Percentiles rank a stretch among this genome's conserved stretches.
phyloP scores from a whole-genome alignment of 164 flowering plant genomes.

The Liquidambar formosana region DNA sequence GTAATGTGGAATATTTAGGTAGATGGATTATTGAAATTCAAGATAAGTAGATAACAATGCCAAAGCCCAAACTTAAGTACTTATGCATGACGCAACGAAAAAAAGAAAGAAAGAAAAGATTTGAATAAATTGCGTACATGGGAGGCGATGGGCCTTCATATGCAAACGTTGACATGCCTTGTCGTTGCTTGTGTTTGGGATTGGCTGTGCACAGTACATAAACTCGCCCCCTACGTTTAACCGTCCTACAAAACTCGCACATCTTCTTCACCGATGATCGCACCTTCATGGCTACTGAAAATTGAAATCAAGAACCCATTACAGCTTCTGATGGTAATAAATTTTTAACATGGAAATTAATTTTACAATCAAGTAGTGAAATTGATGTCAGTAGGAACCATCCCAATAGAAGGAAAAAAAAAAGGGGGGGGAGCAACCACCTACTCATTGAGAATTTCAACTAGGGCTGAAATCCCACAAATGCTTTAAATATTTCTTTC shows the following conservation, averaged over 20 bases:
- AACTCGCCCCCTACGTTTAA: slow-evolving; percentile 83
- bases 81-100: neutral
- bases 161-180: slow-evolving; percentile 76
- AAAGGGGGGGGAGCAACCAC: too few species aligned
- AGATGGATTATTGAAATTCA: too few species aligned
- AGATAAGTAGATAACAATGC: too few species aligned
- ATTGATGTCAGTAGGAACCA: too few species aligned
- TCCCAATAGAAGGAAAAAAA: too few species aligned
- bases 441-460: too few species aligned
- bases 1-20: too few species aligned
- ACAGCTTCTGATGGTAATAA: too few species aligned
- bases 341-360: too few species aligned
- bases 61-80: neutral
- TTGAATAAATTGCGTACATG: slow-evolving; percentile 29
- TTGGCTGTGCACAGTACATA: slow-evolving; percentile 72
- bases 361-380: too few species aligned
- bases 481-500: too few species aligned
- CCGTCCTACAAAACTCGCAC: slow-evolving; percentile 86
- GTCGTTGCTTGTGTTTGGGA: slow-evolving; percentile 94
- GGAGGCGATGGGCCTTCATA: slow-evolving; percentile 48
- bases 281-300: slow-evolving; percentile 74
- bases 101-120: neutral
- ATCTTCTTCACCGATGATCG: slow-evolving; percentile 91
- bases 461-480: too few species aligned
- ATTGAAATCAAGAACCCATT: neutral